These are phyloP conservation scores for Curvularia verruculosa DNA, from an alignment of 2,329 filamentous ascomycete species.

Conservation along the genomic window DNA sequence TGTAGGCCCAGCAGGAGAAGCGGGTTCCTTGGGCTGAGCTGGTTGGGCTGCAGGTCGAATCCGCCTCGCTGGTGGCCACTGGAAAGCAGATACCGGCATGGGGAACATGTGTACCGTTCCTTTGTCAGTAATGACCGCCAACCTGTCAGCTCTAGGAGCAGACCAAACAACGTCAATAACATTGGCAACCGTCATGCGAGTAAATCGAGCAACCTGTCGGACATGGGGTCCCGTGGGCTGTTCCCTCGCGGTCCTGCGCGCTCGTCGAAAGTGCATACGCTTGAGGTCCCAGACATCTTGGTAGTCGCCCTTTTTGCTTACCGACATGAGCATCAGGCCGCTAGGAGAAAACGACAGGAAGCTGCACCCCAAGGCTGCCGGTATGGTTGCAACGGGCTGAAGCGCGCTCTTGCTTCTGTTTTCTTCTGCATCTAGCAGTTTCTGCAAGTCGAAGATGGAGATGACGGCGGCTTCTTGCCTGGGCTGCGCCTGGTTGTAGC, in stretches of 20 bases:
- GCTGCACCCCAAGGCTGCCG: conserved; percentile 75
- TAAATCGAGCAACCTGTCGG: conserved; percentile 85
- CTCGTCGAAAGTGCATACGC: conserved; percentile 56
- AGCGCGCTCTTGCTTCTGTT: conserved; percentile 57
- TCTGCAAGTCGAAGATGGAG: conserved; percentile 74
- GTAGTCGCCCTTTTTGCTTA: conserved; percentile 82
- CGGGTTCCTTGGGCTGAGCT: conserved; percentile 40
- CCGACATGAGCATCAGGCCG: conserved; percentile 75
- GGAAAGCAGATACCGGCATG: conserved; percentile 79
- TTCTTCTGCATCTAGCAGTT: conserved; percentile 57
- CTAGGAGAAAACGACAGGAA: conserved; percentile 79
- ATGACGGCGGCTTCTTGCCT: conserved; percentile 71
- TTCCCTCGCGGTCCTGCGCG: conserved; percentile 39
- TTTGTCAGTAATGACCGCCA: conserved; percentile 89
- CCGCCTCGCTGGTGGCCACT: conserved; percentile 77
- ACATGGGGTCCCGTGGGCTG: conserved; percentile 58
- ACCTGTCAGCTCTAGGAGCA: conserved; percentile 76
- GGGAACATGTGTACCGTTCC: conserved; percentile 95
- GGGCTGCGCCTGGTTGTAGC: conserved; percentile 61
- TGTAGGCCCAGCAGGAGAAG: conserved; percentile 39
- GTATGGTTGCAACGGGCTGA: conserved; percentile 73
- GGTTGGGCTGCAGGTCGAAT: conserved; percentile 36
- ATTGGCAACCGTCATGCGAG: conserved; percentile 87
- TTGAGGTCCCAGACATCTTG: conserved; percentile 83
- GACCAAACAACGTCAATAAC: conserved; percentile 92